phyloP scores from a whole-genome alignment of 179 eudicot genomes.

The Actinidia polygama region DNA sequence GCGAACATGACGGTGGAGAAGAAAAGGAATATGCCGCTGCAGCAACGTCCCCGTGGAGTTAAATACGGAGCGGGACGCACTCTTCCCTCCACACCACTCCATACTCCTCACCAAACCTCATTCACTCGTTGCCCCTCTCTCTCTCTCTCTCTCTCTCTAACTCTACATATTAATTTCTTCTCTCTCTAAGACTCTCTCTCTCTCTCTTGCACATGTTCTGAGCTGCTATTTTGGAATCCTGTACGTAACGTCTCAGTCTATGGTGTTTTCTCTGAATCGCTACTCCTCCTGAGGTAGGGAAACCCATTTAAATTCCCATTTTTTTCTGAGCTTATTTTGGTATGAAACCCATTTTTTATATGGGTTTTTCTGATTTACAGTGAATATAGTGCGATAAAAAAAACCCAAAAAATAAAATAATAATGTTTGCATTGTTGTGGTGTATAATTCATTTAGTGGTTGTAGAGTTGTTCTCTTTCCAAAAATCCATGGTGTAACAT shows the following conservation, averaged over 20 bases:
- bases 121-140: no score
- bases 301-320: background rate
- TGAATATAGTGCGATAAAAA: no score
- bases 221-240: background rate
- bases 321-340: background rate
- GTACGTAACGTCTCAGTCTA: background rate
- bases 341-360: background rate
- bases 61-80: background rate
- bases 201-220: no score
- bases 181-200: background rate
- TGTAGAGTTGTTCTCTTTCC: no score
- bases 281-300: background rate
- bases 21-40: background rate
- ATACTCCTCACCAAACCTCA: no score
- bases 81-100: background rate
- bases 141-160: slow-evolving; percentile 13
- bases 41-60: background rate
- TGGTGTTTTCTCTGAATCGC: background rate
- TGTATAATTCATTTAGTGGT: no score
- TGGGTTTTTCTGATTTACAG: background rate
- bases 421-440: no score
- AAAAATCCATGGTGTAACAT: no score
- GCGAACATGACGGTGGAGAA: background rate
- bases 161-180: no score
- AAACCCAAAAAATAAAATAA: no score